These are phyloP conservation scores for Pichia inconspicua DNA, from an alignment of 1,139 yeast species.

Conservation along the genomic window DNA sequence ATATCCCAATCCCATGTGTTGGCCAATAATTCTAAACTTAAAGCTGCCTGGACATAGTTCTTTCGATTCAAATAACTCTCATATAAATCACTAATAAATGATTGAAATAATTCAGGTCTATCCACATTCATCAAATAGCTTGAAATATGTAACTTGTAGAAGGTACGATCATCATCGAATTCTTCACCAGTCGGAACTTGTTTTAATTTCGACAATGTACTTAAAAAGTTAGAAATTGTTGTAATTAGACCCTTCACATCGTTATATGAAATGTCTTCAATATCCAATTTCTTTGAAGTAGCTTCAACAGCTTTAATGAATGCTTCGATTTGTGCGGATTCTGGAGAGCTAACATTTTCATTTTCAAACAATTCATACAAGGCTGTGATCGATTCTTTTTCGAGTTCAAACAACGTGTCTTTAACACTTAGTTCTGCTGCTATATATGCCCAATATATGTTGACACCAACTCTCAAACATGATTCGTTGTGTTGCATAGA, in stretches of 20 bases:
- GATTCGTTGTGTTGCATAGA: conserved; percentile 60
- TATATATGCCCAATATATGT: conserved; percentile 64
- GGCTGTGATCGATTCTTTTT: conserved; percentile 54
- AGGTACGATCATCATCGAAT: conserved; percentile 80
- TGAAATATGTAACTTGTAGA: conserved; percentile 69
- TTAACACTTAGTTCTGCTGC: conserved; percentile 49
- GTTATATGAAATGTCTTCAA: conserved; percentile 59
- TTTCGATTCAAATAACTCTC: conserved; percentile 53
- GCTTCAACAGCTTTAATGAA: conserved; percentile 45
- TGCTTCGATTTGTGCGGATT: conserved; percentile 43
- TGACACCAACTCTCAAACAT: conserved; percentile 60
- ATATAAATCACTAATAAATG: conserved; percentile 69
- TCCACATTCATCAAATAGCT: conserved; percentile 73
- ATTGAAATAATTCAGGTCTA: conserved; percentile 72
- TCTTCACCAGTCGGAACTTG: conserved; percentile 77
- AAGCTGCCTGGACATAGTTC: conserved; percentile 75
- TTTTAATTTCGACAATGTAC: conserved; percentile 58
- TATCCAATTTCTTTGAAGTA: conserved; percentile 42
- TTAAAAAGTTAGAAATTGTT: conserved; percentile 56
- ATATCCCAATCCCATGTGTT: conserved; percentile 74
- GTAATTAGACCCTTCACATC: conserved; percentile 47
- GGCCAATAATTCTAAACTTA: conserved; percentile 71
- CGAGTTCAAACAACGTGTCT: conserved; percentile 53
- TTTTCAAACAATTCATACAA: conserved; percentile 59
- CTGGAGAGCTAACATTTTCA: conserved; percentile 46